Base-by-base conservation (phyloP, 2,329 filamentous ascomycete genomes). In the Fusarium tupiense region DNA sequence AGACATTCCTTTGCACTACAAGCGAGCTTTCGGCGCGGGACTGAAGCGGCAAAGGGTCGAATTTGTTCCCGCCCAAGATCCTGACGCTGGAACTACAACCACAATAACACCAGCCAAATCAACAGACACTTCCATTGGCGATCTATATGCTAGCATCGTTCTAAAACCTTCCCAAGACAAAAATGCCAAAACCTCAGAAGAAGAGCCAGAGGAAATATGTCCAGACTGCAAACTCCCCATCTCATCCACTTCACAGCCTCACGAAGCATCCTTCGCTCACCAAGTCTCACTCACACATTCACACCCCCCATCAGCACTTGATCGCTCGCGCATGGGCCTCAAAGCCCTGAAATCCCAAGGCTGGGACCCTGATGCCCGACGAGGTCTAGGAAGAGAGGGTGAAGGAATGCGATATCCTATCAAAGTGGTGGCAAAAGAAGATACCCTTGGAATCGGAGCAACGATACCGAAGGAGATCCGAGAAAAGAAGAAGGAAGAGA, bases 391-490 rank as follows among this genome's bases (percentile, higher is more conserved):
- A 1, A 88, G 88, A 16, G 83, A 85, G 5, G 91, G 93, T 2
- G 89, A 93, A 74, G 95, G 95, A 7, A 91, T 94, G 69, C 86
- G 92, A 46, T 91, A 91, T 73, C 95, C 95, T 2, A 86, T 98
- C 71, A 94, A 94, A 80, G 85, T 89, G 2, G 88, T 87, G 67
- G 85, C 88, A 62, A 98, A 98, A 83, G 88, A 91, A 49, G 90
- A 96, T 79, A 94, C 89, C 8, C 84, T 93, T 13, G 96, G 95
- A 1, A 82, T 98, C 33, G 94, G 95, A 0, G 86, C 88, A 8
- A 73, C 80, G 35, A 77, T 85, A 14, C 83, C 85, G 16, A 84
- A 84, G 68, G 79, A 84, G 29, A 69, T 70, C 9, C 83, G 50
- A 78, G 82, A 82, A 67, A 85, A 84, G 74, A 81, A 81, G 71